Base-by-base conservation (phyloP, 2,329 filamentous ascomycete genomes). In the Phialemoniopsis sp. region DNA sequence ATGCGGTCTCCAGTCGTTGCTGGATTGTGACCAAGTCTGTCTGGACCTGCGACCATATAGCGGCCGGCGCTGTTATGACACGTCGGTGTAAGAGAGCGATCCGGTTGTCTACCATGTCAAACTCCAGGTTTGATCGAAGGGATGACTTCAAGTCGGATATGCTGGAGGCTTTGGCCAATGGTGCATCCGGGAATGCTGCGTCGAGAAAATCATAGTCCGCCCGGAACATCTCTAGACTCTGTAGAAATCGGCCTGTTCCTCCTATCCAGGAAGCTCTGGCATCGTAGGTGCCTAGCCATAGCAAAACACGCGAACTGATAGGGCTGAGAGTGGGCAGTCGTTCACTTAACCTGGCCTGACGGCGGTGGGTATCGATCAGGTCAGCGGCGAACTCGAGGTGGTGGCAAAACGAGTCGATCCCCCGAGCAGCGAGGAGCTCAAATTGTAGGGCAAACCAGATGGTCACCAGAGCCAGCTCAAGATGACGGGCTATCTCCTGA, bases 371-470 rank as follows among this genome's bases (percentile, higher is more conserved):
- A 14, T 49, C 45, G 15, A 51, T 42, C 14, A 51, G 47, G 42
- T 50, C 43, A 31, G 49, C 38, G 17, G 39, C 42, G 34, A 50
- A 46, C 36, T 49, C 41, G 26, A 48, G 35, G 17, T 38, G 39
- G 29, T 36, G 32, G 26, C 44, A 46, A 29, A 45, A 46, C 37
- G 42, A 38, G 12, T 36, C 41, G 32, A 49, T 45, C 4, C 44
- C 47, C 9, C 31, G 33, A 15, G 47, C 47, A 10, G 45, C 45
- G 12, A 49, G 45, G 12, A 49, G 41, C 35, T 49, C 45, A n/a
- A 36, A 49, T 28, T 49, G 47, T 9, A 49, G 30, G 9, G 45
- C 45, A 35, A 49, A 49, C 47, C 47, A 49, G 8, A 47, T 46
- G 10, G 47, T 49, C 8, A 49, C 41, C 29, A 49, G 45, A 10